A percentile compares a stretch with the other conserved stretches of the same genome.
Evolutionary conservation across 129 eudicot species (phyloP).

Genomic region (Logfia minima): DNA sequence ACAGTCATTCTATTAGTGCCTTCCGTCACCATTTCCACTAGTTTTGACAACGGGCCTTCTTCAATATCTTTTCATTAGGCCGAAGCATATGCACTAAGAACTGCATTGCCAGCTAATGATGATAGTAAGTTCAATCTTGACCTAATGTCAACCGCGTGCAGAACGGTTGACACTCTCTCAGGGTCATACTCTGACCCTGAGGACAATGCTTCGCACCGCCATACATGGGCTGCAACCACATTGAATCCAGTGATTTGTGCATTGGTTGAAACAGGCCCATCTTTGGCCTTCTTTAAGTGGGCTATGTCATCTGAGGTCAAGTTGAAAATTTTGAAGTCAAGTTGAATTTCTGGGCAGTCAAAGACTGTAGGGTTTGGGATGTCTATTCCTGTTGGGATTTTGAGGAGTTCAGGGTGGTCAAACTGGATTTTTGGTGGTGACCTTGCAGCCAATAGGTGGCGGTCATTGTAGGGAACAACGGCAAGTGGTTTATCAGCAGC

Average conservation of each 20-base stretch:
- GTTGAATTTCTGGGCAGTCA: constrained; percentile 46
- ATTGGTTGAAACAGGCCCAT: constrained; percentile 6
- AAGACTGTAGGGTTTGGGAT: constrained; percentile 49
- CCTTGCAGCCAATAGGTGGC: constrained; percentile 71
- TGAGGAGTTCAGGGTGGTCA: constrained; percentile 76
- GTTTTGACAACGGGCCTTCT: constrained; percentile 42
- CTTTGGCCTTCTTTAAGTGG: constrained; percentile 51
- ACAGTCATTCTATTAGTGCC: constrained; percentile 59
- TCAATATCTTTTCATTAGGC: constrained; percentile 53
- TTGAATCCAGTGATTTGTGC: constrained; percentile 65
- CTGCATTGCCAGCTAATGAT: constrained; percentile 68
- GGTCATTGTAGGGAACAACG: constrained; percentile 62
- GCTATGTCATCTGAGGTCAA: constrained; percentile 53
- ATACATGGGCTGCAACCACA: constrained; percentile 70
- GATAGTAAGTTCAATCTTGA: constrained; percentile 50
- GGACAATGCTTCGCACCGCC: constrained; percentile 92
- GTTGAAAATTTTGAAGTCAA: constrained; percentile 58
- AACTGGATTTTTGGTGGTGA: constrained; percentile 72
- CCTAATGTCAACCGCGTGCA: constrained; percentile 63
- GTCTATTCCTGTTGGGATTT: constrained; percentile 35
- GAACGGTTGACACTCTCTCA: constrained; percentile 43
- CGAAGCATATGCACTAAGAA: constrained; percentile 68
- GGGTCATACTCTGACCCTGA: constrained; percentile 24
- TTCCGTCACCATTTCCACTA: constrained; percentile 60
- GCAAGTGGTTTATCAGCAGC: constrained; percentile 55